Base-by-base conservation (phyloP, 768 basidiomycete genomes). In the Phaffia australis region DNA sequence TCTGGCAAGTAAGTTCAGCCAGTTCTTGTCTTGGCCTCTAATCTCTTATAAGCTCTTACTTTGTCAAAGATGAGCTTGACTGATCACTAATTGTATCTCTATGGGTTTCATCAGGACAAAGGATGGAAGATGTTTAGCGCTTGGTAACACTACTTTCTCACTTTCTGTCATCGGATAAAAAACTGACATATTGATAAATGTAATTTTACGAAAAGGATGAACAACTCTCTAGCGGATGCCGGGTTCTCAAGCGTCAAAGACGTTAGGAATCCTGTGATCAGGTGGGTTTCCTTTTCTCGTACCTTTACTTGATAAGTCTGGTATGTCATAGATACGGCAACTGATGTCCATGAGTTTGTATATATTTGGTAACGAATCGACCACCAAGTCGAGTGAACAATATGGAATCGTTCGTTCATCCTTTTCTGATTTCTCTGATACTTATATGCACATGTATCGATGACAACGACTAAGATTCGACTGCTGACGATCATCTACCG, bases 101-200 rank as follows among this genome's bases (percentile, higher is more conserved):
- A 23, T 54, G 6, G 23, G 6, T 7, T n/a, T 29, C 4, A 25
- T 42, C 55, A 71, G 64, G 77, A 80, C 56, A 72, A 72, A 21
- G 79, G 78, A 9, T 80, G 79, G 79, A 72, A 74, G 64, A 80
- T 80, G 79, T 80, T 79, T 60, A 71, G 71, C 3, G 71, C 74
- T 18, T 79, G 77, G 75, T 71, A 54, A 70, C 48, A 32, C 51
- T 23, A 27, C 55, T 19, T 48, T 63, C 48, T 19, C 21, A 16
- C 52, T 46, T 14, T 15, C 19, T 64, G 58, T 46, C 35, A 48
- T n/a, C 68, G 59, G 69, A 4, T 35, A 7, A 35, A 15, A 7
- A 30, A 18, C 29, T 50, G 19, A 30, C 69, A 2, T 66, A 73
- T 19, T 73, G 11, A 42, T 11, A 42, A 42, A 42, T 11, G 35